Conservation (phyloP, 2,329 filamentous ascomycete species). For the Alternaria sp. region DNA sequence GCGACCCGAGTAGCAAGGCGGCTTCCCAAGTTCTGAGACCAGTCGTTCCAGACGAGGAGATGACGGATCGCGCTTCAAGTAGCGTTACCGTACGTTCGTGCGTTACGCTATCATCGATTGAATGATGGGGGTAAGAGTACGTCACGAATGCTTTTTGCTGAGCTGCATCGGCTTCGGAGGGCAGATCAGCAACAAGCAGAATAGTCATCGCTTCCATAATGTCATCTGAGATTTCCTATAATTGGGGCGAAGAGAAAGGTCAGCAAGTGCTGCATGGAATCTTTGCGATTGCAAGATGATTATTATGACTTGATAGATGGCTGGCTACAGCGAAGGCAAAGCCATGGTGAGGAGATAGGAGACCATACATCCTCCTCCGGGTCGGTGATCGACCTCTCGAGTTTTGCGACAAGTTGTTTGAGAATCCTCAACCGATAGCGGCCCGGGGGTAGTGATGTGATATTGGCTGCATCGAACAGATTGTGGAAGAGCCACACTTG, state of each 20-base stretch:
- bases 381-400: slow-evolving; percentile 78
- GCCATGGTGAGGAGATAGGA: slow-evolving; percentile 32
- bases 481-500: slow-evolving; percentile 71
- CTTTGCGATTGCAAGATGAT: neutral
- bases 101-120: slow-evolving; percentile 20
- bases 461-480: slow-evolving; percentile 67
- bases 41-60: slow-evolving; percentile 75
- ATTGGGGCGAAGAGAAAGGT: slow-evolving; percentile 27
- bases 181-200: slow-evolving; percentile 68
- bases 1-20: slow-evolving; percentile 74
- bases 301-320: neutral
- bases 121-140: slow-evolving; percentile 58
- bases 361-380: slow-evolving; percentile 85
- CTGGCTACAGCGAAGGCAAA: slow-evolving; percentile 1
- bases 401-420: slow-evolving; percentile 72
- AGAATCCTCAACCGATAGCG: slow-evolving; percentile 75
- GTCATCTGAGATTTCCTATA: slow-evolving; percentile 81
- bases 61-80: slow-evolving; percentile 71
- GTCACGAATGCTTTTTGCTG: slow-evolving; percentile 79
- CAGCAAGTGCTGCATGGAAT: slow-evolving; percentile 21
- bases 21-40: slow-evolving; percentile 84
- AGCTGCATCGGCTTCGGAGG: slow-evolving; percentile 68
- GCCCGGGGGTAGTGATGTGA: slow-evolving; percentile 66
- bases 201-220: slow-evolving; percentile 73
- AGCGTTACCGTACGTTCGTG: slow-evolving; percentile 61